Conservation (phyloP, 441 rosid genomes). For the Sinapis alba region DNA sequence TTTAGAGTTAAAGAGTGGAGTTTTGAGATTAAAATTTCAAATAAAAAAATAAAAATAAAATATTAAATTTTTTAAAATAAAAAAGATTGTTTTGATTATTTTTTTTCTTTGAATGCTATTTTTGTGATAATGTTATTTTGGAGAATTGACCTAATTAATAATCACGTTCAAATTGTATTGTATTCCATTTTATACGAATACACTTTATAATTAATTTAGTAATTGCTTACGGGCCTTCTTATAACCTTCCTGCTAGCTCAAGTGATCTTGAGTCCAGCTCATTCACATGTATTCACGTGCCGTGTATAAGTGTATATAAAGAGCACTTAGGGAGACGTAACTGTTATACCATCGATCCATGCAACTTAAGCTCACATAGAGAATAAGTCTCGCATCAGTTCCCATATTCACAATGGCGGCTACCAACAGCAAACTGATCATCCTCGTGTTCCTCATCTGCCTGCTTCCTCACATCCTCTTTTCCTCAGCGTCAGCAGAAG, state of each 20-base stretch:
- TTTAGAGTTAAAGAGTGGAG: too few species aligned
- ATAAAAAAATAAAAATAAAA: too few species aligned
- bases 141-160: too few species aligned
- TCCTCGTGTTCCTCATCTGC: conserved; percentile 16
- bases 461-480: conserved; percentile 23
- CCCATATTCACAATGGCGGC: conserved; percentile 16
- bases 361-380: not conserved
- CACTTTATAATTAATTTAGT: not conserved
- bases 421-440: conserved; percentile 19
- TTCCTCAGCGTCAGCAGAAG: conserved; percentile 16
- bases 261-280: conserved; percentile 36
- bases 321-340: not conserved
- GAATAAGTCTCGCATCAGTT: not conserved
- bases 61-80: too few species aligned
- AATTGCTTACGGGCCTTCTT: conserved; percentile 21
- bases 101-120: too few species aligned
- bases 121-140: too few species aligned
- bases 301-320: conserved; percentile 8
- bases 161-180: too few species aligned
- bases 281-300: conserved; percentile 28
- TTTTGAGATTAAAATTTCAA: too few species aligned
- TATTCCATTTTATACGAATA: not conserved
- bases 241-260: conserved; percentile 34
- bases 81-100: too few species aligned
- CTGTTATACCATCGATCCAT: not conserved